Evolutionary conservation across 1,139 yeast genomes (phyloP).

Genomic region (Neolecta irregularis): DNA sequence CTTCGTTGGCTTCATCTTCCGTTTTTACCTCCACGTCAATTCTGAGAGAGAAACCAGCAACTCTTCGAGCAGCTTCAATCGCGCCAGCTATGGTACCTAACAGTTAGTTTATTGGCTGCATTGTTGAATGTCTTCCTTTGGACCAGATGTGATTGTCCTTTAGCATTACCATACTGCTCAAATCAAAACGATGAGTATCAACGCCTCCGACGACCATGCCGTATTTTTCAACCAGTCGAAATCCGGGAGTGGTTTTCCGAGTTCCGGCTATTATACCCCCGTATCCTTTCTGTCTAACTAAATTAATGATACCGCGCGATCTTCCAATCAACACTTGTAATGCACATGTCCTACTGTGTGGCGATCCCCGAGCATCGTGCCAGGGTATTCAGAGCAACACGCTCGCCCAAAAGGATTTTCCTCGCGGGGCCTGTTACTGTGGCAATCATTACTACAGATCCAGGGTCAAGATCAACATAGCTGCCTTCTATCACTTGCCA

Average conservation of each 20-base stretch:
- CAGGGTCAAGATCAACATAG: constrained; percentile 36
- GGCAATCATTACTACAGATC: constrained; percentile 50
- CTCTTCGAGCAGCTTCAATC: constrained; percentile 56
- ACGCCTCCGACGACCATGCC: constrained; percentile 93
- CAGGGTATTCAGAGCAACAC: constrained; percentile 69
- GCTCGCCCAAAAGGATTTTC: constrained; percentile 63
- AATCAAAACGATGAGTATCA: constrained; percentile 82
- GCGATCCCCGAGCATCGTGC: constrained; percentile 84
- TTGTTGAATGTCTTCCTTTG: constrained; percentile 35
- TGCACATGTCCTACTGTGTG: constrained; percentile 31
- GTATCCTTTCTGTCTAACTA: constrained; percentile 61
- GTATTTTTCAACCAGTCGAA: constrained; percentile 74
- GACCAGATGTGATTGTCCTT: constrained; percentile 90
- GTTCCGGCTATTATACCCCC: constrained; percentile 89
- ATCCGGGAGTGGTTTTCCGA: constrained; percentile 92
- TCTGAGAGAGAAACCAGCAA: constrained; percentile 78
- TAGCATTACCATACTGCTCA: constrained; percentile 89
- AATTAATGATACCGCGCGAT: constrained; percentile 39
- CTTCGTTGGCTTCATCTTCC: constrained; percentile 77
- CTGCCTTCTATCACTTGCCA: constrained; percentile 67
- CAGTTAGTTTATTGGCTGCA: neutral
- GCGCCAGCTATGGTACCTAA: constrained; percentile 58
- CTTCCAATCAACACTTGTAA: constrained; percentile 12
- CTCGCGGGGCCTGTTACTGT: constrained; percentile 65
- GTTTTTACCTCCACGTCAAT: constrained; percentile 83